Base-by-base conservation (phyloP, 176 grass and related monocot genomes). In the Eleusine coracana region DNA sequence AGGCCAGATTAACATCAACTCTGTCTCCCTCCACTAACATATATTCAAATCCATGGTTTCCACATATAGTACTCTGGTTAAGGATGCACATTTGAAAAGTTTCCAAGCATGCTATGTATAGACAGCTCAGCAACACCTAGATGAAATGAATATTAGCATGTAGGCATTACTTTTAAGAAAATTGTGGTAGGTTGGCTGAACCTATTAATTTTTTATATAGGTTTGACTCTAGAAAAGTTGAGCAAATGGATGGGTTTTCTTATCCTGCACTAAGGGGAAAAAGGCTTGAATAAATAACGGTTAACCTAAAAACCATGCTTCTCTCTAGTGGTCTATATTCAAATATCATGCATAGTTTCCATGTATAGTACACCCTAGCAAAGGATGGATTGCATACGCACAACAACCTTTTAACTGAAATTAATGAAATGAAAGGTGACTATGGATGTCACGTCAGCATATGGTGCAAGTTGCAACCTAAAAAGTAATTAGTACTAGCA, bases 391-490 rank as follows among this genome's bases (percentile, higher is more conserved):
- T 81, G 3, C 18, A 36, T 17, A 74, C 28, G 41, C 5, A 38
- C 23, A 74, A 74, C 10, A 37, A 80, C 10, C 25, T 49, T 68
- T 50, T 28, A 68, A 56, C 36, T 20, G 5, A 18, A 48, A 46
- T 17, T 55, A 70, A 54, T 52, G 37, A 68, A 80, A 67, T 9
- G 17, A 55, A 56, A 69, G 46, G 70, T 7, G 36, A 71, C 0
- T 1, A 6, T 3, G 25, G 63, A 58, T 11, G 28, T 68, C 73
- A 80, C 60, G 58, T 66, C 69, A 68, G 4, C 34, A 12, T 4
- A 48, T 3, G 18, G n/a, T 51, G 67, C 73, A 86, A 78, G 83
- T 89, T 79, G 73, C 18, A 34, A 77, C 21, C 6, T 31, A 46
- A 76, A 50, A 71, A 72, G 0, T n/a, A 44, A 66, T 16, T 17